Evolutionary conservation across 345 rosid genomes (phyloP).

Genomic region (Populus tremula): DNA sequence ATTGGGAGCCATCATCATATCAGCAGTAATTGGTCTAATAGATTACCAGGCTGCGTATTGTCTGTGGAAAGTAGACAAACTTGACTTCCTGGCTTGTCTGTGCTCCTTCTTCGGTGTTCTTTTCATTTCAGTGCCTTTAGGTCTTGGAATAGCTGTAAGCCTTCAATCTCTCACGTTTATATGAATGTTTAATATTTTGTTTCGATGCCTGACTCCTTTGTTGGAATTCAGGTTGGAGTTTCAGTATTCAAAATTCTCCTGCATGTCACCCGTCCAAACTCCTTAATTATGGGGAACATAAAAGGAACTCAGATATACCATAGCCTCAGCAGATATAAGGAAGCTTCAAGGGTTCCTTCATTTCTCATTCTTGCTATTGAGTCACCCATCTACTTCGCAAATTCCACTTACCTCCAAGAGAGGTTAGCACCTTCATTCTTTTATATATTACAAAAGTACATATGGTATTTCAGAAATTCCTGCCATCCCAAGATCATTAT

Average conservation of each 20-base stretch:
- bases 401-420: slow-evolving; percentile 83
- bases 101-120: slow-evolving; percentile 93
- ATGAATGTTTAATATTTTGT: background rate
- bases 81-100: slow-evolving; percentile 82
- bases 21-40: slow-evolving; percentile 89
- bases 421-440: slow-evolving; percentile 43
- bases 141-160: slow-evolving; percentile 86
- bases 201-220: background rate
- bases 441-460: background rate
- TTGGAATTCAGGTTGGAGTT: slow-evolving; percentile 68
- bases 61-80: slow-evolving; percentile 90
- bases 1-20: slow-evolving; percentile 81
- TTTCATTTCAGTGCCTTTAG: slow-evolving; percentile 85
- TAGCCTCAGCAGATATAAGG: slow-evolving; percentile 61
- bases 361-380: slow-evolving; percentile 76
- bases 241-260: slow-evolving; percentile 81
- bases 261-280: slow-evolving; percentile 89
- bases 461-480: background rate
- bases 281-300: slow-evolving; percentile 68
- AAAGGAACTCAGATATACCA: slow-evolving; percentile 75
- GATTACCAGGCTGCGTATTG: slow-evolving; percentile 64
- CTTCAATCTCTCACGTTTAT: background rate
- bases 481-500: background rate
- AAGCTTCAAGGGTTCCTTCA: slow-evolving; percentile 68
- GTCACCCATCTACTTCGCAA: slow-evolving; percentile 88